Base-by-base conservation (phyloP, 768 basidiomycete genomes). In the Rhodotorula kratochvilovae region DNA sequence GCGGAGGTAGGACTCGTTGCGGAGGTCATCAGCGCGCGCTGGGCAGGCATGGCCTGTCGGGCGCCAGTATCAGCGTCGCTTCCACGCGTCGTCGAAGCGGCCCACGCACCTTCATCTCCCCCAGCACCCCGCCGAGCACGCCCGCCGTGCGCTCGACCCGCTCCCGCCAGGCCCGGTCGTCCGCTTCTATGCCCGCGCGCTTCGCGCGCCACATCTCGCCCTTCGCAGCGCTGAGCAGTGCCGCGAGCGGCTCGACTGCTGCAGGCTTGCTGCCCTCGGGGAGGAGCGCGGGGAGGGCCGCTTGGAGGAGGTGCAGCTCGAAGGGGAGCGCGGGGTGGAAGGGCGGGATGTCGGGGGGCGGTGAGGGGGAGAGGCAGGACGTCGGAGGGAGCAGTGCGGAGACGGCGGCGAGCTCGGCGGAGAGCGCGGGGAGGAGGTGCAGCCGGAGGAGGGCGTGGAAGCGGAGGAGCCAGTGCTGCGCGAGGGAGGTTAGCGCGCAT, bases 381-480 rank as follows among this genome's bases (percentile, higher is more conserved):
- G 55, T 50, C 7, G 67, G 56, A 6, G 67, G 67, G n/a, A 68
- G 67, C 36, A 68, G 61, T 3, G 36, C 7, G 25, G 48, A 21
- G 61, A 68, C 31, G n/a, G 46, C 5, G 13, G 35, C 2, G 45
- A 68, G 36, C 27, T 68, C 67, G 5, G 25, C 16, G 13, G 61
- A n/a, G n/a, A 61, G 50, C 16, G 45, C 45, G 3, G 27, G 29
- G 46, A 63, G 11, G 35, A 68, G 67, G 61, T 36, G 67, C 19
- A 68, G 46, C 11, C 67, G 67, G 39, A 68, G 39, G 46, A 68
- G 61, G 46, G 67, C 43, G 36, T 68, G 61, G 13, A 68, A 45
- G 36, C 67, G 67, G 36, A 68, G 67, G 36, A 46, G 46, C 67
- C 67, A 68, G 67, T 68, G 61, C 67, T 55, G 33, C 33, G n/a